Conservation (phyloP, 225 moss, liverwort and hornwort species). For the Pseudoscleropodium purum region DNA sequence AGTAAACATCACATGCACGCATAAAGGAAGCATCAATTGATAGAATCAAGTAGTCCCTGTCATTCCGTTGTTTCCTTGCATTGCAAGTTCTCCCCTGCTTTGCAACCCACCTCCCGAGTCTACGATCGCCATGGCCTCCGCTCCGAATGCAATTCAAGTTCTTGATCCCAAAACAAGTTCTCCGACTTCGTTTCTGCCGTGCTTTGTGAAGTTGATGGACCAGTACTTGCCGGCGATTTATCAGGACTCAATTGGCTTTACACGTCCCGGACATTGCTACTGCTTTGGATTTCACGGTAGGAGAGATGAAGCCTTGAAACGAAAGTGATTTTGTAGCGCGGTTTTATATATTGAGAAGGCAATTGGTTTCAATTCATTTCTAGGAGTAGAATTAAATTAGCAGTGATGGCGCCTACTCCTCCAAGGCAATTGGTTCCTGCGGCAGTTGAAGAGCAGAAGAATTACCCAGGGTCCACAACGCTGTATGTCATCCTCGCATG, state of each 20-base stretch:
- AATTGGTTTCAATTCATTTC: not conserved
- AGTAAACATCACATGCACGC: not conserved
- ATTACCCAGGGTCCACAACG: slow-evolving; percentile 12
- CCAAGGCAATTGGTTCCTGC: not conserved
- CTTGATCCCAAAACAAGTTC: not conserved
- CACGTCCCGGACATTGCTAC: not conserved
- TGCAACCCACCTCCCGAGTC: not conserved
- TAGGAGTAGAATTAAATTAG: not conserved
- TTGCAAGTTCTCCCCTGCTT: not conserved
- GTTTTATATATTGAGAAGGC: not conserved
- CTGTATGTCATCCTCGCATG: slow-evolving; percentile 20
- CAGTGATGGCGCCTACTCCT: not conserved
- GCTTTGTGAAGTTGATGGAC: not conserved
- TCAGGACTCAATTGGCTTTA: not conserved
- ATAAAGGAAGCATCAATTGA: not conserved
- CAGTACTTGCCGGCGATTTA: not conserved
- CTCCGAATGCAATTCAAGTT: not conserved
- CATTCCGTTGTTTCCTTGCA: not conserved
- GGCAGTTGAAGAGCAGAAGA: not conserved
- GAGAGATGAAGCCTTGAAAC: not conserved
- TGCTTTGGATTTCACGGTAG: not conserved
- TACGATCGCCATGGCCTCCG: not conserved
- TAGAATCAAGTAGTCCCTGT: not conserved
- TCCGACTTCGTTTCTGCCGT: not conserved
- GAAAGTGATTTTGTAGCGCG: not conserved